A percentile compares a stretch with the other conserved stretches of the same genome.
Conservation (phyloP, 805 yeast genomes). For the Monosporozyma aquatica region DNA sequence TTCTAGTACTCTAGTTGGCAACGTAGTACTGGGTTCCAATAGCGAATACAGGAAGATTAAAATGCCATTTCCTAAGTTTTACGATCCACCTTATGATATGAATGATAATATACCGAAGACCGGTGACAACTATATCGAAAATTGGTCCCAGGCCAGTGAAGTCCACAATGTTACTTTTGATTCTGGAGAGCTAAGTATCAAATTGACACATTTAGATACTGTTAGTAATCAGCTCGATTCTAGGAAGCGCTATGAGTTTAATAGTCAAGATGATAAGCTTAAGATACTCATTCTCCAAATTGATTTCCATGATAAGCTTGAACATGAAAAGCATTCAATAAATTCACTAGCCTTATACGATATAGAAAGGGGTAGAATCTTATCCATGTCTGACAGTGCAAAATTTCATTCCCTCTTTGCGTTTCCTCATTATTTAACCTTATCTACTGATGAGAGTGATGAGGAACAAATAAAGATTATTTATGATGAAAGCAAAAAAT, state of each 20-base stretch:
- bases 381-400: conserved; percentile 52
- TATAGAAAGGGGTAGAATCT: conserved; percentile 53
- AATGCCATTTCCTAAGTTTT: conserved; percentile 31
- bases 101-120: conserved; percentile 20
- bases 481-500: conserved; percentile 38
- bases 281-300: conserved; percentile 32
- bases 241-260: conserved; percentile 17
- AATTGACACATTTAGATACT: conserved; percentile 17
- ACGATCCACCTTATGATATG: conserved; percentile 24
- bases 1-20: conserved; percentile 40
- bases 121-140: conserved; percentile 21
- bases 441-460: conserved; percentile 35
- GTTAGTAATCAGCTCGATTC: conserved; percentile 14
- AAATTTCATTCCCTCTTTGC: conserved; percentile 56
- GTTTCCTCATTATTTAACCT: conserved; percentile 41
- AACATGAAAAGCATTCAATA: conserved; percentile 41
- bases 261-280: conserved; percentile 32
- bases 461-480: conserved; percentile 32
- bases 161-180: conserved; percentile 25
- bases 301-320: conserved; percentile 36
- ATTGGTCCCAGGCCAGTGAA: conserved; percentile 17
- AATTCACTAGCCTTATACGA: conserved; percentile 56
- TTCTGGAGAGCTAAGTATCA: conserved; percentile 20
- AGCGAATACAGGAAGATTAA: conserved; percentile 11
- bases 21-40: conserved; percentile 25